Conservation (phyloP, 371 early-diverging fungal species). For the Mortierella sp. region DNA sequence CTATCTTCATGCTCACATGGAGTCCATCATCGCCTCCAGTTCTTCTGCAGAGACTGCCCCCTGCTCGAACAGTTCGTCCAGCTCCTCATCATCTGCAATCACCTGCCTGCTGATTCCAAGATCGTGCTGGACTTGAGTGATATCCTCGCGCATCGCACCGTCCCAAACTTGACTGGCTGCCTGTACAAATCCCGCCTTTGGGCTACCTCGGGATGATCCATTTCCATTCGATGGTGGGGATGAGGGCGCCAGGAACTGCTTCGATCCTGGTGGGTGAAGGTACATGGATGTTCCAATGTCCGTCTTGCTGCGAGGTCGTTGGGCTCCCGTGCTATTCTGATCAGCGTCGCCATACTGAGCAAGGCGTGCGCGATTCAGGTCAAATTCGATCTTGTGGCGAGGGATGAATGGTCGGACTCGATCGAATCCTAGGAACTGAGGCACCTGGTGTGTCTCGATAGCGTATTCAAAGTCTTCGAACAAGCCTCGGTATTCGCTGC, state of each 20-base stretch:
- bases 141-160: slow-evolving; percentile 30
- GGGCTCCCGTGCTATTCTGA: slow-evolving; percentile 7
- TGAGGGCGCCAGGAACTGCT: slow-evolving; percentile 19
- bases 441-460: slow-evolving; percentile 38
- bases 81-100: slow-evolving; percentile 45
- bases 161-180: slow-evolving; percentile 47
- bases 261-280: slow-evolving; percentile 33
- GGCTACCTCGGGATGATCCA: slow-evolving; percentile 4
- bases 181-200: slow-evolving; percentile 45
- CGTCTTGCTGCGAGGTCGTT: background rate
- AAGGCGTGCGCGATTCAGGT: background rate
- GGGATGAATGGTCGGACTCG: slow-evolving; percentile 34
- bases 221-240: slow-evolving; percentile 1
- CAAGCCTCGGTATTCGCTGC: slow-evolving; percentile 40
- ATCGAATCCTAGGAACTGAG: slow-evolving; percentile 52
- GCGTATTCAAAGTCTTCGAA: slow-evolving; percentile 53
- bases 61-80: slow-evolving; percentile 43
- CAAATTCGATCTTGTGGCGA: slow-evolving; percentile 7
- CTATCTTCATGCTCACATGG: background rate
- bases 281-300: slow-evolving; percentile 37
- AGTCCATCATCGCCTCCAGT: slow-evolving; percentile 34
- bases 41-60: slow-evolving; percentile 45
- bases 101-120: slow-evolving; percentile 29
- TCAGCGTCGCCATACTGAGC: slow-evolving; percentile 50
- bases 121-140: slow-evolving; percentile 33